These are phyloP conservation scores for Suhomyces kilbournensis DNA, from an alignment of 805 yeast species.

Conservation along the genomic window DNA sequence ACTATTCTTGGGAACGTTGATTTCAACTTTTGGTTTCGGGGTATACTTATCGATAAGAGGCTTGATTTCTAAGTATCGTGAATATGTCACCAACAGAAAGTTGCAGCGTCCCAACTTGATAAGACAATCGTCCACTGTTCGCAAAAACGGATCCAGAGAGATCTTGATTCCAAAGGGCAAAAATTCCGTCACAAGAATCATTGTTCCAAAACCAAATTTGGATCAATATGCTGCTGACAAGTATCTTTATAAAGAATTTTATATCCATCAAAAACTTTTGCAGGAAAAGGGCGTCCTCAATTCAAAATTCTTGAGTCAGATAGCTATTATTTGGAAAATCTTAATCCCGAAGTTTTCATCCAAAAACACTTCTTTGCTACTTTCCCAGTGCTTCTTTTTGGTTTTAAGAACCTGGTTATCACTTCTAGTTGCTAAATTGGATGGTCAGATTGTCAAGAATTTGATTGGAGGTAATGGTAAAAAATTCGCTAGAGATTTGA, in stretches of 20 bases:
- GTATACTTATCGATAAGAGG: conserved; percentile 30
- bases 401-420: conserved; percentile 85
- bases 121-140: conserved; percentile 41
- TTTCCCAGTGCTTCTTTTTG: conserved; percentile 70
- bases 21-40: conserved; percentile 41
- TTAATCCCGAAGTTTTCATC: conserved; percentile 73
- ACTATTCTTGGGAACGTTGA: conserved; percentile 37
- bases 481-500: conserved; percentile 71
- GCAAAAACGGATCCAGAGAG: conserved; percentile 45
- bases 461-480: conserved; percentile 77
- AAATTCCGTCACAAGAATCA: conserved; percentile 35
- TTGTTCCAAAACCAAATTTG: conserved; percentile 45
- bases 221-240: conserved; percentile 57
- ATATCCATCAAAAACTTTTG: conserved; percentile 27
- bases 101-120: conserved; percentile 35
- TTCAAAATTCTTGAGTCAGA: conserved; percentile 68
- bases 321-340: conserved; percentile 73
- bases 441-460: conserved; percentile 89
- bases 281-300: conserved; percentile 36
- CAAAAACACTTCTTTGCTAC: conserved; percentile 61
- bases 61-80: conserved; percentile 28
- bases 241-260: conserved; percentile 48
- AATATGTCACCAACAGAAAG: conserved; percentile 22
- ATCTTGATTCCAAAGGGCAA: conserved; percentile 48
- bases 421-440: conserved; percentile 79